phyloP scores from a whole-genome alignment of 2,329 filamentous ascomycete species.

The Trichoderma atrobrunneum region DNA sequence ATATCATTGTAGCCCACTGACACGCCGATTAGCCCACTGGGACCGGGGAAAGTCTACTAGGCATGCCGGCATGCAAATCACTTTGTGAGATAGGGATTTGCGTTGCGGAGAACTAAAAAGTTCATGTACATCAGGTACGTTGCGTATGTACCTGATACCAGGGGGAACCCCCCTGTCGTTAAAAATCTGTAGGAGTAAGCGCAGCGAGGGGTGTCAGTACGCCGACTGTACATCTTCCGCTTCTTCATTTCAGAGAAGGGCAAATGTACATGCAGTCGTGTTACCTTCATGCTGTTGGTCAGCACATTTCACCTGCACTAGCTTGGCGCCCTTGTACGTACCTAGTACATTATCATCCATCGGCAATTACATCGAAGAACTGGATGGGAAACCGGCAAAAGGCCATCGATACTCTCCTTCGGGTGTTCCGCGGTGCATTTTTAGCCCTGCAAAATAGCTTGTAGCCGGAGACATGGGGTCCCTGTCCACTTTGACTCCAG shows the following conservation, averaged over 20 bases:
- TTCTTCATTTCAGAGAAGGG: too few species aligned
- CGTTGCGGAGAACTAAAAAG: neutral
- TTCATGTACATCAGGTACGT: neutral
- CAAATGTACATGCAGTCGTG: too few species aligned
- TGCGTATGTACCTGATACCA: neutral
- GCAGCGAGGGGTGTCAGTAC: too few species aligned
- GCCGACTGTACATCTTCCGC: too few species aligned
- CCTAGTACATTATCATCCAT: neutral
- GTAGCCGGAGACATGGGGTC: too few species aligned
- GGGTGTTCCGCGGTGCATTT: neutral
- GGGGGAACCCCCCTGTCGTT: too few species aligned
- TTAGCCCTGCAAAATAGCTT: too few species aligned
- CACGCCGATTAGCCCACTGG: neutral
- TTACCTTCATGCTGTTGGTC: neutral
- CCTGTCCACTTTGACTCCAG: neutral
- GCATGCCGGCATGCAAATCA: neutral
- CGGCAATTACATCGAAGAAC: neutral
- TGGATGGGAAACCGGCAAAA: neutral
- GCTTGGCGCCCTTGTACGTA: neutral
- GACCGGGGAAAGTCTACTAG: too few species aligned
- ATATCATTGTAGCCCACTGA: neutral
- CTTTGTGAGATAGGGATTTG: neutral
- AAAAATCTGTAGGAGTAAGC: too few species aligned
- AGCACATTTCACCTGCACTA: neutral
- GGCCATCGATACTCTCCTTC: neutral